Percentiles rank a stretch among this genome's conserved stretches.
Evolutionary conservation across 768 basidiomycete species (phyloP).

Genomic region (Postia placenta): DNA sequence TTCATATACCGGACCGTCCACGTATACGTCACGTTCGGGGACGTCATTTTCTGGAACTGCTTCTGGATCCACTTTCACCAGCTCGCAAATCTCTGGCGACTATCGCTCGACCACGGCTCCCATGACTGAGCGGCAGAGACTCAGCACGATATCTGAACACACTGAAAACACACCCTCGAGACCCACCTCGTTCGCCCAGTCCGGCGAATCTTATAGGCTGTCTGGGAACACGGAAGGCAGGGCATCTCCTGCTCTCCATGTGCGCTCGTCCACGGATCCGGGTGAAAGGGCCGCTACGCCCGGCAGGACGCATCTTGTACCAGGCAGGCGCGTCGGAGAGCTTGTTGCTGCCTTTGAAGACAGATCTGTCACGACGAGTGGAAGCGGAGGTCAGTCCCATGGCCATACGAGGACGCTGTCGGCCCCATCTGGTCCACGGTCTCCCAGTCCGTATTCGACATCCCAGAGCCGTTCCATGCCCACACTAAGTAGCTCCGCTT

Average conservation of each 20-base stretch:
- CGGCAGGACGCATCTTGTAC: constrained; percentile 20
- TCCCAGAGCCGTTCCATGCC: constrained; percentile 35
- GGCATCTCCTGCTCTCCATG: constrained; percentile 39
- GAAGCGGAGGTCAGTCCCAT: constrained; percentile 23
- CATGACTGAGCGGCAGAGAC: constrained; percentile 32
- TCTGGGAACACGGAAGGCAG: constrained; percentile 37
- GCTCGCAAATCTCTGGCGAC: constrained; percentile 16
- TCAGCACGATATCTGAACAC: constrained; percentile 75
- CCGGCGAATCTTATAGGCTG: constrained; percentile 33
- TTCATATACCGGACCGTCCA: constrained; percentile 16
- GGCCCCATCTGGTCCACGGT: constrained; percentile 30
- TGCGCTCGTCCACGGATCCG: constrained; percentile 55
- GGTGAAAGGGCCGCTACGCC: constrained; percentile 35
- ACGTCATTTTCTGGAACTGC: constrained; percentile 26
- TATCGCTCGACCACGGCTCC: constrained; percentile 29
- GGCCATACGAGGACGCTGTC: constrained; percentile 54
- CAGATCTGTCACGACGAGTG: constrained; percentile 31
- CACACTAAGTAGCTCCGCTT: constrained; percentile 25
- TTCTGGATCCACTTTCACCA: constrained; percentile 9
- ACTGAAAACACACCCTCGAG: constrained; percentile 64
- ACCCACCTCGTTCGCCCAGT: constrained; percentile 37
- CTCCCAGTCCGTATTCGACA: constrained; percentile 30
- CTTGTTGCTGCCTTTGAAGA: constrained; percentile 74
- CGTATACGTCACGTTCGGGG: constrained; percentile 9
- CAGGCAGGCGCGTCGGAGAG: constrained; percentile 51